Evolutionary conservation across 1,284 basidiomycete genomes (phyloP), one percentile per base, ranked within the genome.

Genomic region (Phaffia rhodozyma): DNA sequence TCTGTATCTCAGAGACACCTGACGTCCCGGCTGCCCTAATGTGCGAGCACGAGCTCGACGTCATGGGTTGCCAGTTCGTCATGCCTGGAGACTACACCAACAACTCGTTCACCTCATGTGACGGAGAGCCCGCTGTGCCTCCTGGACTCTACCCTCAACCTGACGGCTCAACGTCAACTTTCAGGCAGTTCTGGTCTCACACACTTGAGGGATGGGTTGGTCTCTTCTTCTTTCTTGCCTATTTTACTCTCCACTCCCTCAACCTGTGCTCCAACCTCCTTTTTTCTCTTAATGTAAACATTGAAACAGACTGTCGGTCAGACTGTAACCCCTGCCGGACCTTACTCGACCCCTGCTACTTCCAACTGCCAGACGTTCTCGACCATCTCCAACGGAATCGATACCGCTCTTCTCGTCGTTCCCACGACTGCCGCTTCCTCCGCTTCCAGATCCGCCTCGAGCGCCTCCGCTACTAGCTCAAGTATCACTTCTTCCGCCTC

Each of bases 1-100:
- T 80, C 9, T 87, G 86, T 73, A 83, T 80, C 48, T 61, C 63
- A 30, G 83, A 66, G 60, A 62, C 38, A n/a, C n/a, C 27, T 47
- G 29, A 32, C 49, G 30, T 61, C 53, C 55, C 64, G 0, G 64
- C 64, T 34, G 64, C 64, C 1, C 55, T 66, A 20, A 55, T 61
- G 55, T 66, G 73, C 68, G 72, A 76, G 70, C 74, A 74, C 72
- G 73, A 72, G 32, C 68, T 77, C 47, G 73, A 76, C 69, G 71
- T 73, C 56, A 77, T 78, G 75, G 77, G 78, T 53, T 60, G 54
- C 34, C 55, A 62, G 43, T 58, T 48, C 30, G 75, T 76, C 70
- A 77, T 76, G 76, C 75, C 76, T 38, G 75, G 75, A 67, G 74
- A 75, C 70, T 76, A 76, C 74, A 73, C 73, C 67, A 69, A 73